These are phyloP conservation scores for Larix sibirica DNA, from an alignment of 83 land plant genomes.

Conservation along the genomic window DNA sequence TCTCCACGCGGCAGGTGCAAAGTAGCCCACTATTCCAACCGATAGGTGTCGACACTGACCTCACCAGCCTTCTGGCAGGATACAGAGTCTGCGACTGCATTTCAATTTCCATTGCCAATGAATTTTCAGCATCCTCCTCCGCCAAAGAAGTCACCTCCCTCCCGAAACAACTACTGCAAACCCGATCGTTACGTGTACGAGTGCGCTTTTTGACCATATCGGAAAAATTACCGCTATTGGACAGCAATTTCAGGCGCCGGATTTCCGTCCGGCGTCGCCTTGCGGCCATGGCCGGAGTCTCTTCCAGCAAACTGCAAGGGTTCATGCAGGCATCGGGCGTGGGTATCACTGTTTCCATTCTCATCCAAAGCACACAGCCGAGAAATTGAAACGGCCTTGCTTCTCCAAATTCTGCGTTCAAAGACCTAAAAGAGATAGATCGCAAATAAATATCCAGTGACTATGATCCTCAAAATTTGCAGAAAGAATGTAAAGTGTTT, in stretches of 20 bases:
- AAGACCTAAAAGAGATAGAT: no score
- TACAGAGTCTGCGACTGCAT: background rate
- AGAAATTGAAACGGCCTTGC: no score
- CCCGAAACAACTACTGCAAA: conserved; percentile 13
- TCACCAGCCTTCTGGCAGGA: conserved; percentile 13
- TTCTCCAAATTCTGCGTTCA: no score
- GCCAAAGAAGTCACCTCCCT: background rate
- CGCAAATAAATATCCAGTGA: no score
- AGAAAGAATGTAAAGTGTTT: no score
- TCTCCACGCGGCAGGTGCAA: conserved; percentile 11
- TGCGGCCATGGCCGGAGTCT: no score
- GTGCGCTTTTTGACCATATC: background rate
- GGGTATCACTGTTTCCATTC: no score
- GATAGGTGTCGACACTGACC: conserved; percentile 17
- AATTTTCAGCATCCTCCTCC: background rate
- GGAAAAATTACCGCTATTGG: background rate
- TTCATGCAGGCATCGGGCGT: no score
- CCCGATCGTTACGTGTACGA: background rate
- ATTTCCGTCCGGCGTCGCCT: conserved; percentile 1
- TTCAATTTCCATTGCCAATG: background rate
- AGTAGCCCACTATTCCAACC: conserved; percentile 2
- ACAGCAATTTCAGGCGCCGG: background rate
- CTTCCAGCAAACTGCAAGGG: no score
- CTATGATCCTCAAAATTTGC: no score
- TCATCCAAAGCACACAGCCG: no score